A percentile compares a stretch with the other conserved stretches of the same genome.
Conservation (phyloP, 2,329 filamentous ascomycete species). For the Colletotrichum echinochloae region DNA sequence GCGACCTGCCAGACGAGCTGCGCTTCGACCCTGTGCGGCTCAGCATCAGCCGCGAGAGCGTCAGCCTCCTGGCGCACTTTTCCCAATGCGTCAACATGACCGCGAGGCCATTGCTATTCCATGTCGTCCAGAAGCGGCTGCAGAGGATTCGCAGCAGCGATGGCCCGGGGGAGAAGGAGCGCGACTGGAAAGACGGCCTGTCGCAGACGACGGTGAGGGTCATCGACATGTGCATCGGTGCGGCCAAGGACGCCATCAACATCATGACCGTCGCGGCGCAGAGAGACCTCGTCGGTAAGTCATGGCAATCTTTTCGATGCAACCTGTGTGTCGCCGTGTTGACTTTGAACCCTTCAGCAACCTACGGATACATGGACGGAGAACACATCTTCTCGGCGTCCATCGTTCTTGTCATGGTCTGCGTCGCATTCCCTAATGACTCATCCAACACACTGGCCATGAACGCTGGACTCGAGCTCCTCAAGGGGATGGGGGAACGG, state of each 20-base stretch:
- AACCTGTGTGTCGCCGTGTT: constrained; percentile 25
- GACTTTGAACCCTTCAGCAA: constrained; percentile 43
- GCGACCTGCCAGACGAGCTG: constrained; percentile 59
- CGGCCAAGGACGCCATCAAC: constrained; percentile 46
- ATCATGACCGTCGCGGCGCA: constrained; percentile 43
- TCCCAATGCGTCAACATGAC: constrained; percentile 53
- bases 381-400: constrained; percentile 50
- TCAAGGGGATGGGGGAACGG: constrained; percentile 63
- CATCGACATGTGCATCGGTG: constrained; percentile 50
- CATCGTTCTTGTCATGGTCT: constrained; percentile 49
- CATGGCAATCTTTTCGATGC: constrained; percentile 31
- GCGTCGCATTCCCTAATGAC: constrained; percentile 61
- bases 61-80: constrained; percentile 51
- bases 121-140: constrained; percentile 47
- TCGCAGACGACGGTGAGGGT: constrained; percentile 49
- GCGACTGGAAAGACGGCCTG: constrained; percentile 43
- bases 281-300: constrained; percentile 60
- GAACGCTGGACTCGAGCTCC: constrained; percentile 59
- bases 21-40: constrained; percentile 61
- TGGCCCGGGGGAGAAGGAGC: constrained; percentile 29
- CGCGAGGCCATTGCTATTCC: constrained; percentile 47
- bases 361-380: constrained; percentile 50
- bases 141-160: constrained; percentile 40
- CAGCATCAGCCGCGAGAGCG: constrained; percentile 60
- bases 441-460: constrained; percentile 56